A percentile compares a stretch with the other conserved stretches of the same genome.
phyloP scores from a whole-genome alignment of 345 rosid genomes.

The Melaleuca quinquenervia region DNA sequence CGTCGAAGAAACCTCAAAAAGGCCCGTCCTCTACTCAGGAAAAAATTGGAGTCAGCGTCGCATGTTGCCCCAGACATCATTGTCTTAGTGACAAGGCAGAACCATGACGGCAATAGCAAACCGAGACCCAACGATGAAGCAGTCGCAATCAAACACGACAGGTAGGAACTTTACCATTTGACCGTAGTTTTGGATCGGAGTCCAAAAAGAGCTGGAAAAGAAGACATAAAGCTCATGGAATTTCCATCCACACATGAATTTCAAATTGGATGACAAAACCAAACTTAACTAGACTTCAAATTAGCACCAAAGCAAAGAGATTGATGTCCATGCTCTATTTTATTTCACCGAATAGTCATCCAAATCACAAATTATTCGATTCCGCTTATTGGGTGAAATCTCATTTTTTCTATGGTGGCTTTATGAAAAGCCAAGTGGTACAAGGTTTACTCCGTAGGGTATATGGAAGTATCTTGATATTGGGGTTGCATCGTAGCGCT shows the following conservation, averaged over 20 bases:
- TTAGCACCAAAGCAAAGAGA: not conserved
- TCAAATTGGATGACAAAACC: not conserved
- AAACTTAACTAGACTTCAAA: not conserved
- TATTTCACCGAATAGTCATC: not conserved
- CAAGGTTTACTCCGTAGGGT: not conserved
- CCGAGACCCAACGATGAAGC: not conserved
- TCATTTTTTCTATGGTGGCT: not conserved
- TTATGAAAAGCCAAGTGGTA: not conserved
- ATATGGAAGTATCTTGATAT: not conserved
- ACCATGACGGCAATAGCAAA: not conserved
- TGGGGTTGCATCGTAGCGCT: not conserved
- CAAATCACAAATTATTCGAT: not conserved
- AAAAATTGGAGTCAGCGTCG: not conserved
- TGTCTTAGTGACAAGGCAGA: not conserved
- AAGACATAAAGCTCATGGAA: not conserved
- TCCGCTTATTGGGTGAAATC: not conserved
- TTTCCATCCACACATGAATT: not conserved
- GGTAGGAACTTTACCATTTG: not conserved
- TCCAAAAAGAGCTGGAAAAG: not conserved
- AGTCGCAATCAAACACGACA: not conserved
- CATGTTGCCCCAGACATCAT: not conserved
- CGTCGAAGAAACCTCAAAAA: not conserved
- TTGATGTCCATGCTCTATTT: not conserved
- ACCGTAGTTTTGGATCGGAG: not conserved
- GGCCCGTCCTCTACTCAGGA: not conserved